Evolutionary conservation across 2,329 filamentous ascomycete genomes (phyloP), one percentile per base, ranked within the genome.

Genomic region (Metarhizium humberi): DNA sequence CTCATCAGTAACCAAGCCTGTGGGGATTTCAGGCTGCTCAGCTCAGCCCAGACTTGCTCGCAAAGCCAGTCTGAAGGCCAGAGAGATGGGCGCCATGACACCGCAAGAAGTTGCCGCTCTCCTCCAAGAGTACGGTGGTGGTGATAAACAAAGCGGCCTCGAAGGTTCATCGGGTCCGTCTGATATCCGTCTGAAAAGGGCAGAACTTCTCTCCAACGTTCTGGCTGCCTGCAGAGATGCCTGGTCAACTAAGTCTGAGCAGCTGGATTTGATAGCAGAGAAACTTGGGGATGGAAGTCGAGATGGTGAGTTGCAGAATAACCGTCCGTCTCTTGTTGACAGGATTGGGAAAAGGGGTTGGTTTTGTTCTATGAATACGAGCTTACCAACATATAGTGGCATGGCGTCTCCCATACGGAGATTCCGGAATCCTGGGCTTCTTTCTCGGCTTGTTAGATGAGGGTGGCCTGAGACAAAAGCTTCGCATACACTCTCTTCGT

Each of bases 391-490:
- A 32, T 18, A 32, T 45, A 84, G 82, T 73, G 45, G 73, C 74
- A 49, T 85, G 81, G 80, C 74, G 83, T 55, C 61, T 73, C 29
- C 77, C 82, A 0, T 69, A 82, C 10, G 82, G 82, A 6, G 75
- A 80, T 32, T 82, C 82, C 0, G 80, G 81, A 2, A 68, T 85
- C 36, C 66, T 86, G 8, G 72, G 76, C 20, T 80, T 83, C 67
- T 81, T 82, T 61, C 70, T 84, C 16, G 66, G 70, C 11, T 61
- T 80, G 13, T 63, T 83, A 8, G 67, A 68, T 5, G 63, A 65
- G 0, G 66, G 73, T 4, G 68, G 64, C 2, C 59, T 78, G 40
- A 67, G 67, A 10, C 69, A 73, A 36, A 63, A 70, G 1, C 69
- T 84, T n/a, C 74, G 74, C 48, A 70, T 80, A 7, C 82, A 85